Evolutionary conservation across 208 protist genomes (phyloP).

Genomic region (Trypanosoma cruzi): DNA sequence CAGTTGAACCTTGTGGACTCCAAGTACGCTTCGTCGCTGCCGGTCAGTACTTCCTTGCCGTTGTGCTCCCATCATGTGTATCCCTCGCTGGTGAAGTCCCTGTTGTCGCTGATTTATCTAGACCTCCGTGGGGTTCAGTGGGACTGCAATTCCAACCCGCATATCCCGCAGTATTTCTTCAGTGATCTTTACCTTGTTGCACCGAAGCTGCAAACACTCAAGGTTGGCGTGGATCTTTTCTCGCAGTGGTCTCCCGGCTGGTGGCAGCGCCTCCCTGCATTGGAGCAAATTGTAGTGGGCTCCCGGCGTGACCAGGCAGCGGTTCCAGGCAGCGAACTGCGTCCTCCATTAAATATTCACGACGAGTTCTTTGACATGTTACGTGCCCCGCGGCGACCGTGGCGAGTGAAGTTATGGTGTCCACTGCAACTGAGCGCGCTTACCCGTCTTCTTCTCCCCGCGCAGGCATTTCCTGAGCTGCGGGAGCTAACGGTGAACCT

Average conservation of each 20-base stretch:
- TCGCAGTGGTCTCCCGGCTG: constrained; percentile 66
- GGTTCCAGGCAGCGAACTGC: background rate
- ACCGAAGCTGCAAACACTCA: constrained; percentile 54
- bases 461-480: constrained; percentile 37
- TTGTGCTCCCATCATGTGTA: constrained; percentile 27
- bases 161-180: constrained; percentile 49
- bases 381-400: constrained; percentile 29
- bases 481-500: constrained; percentile 72
- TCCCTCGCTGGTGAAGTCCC: constrained; percentile 43
- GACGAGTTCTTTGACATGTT: constrained; percentile 64
- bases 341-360: constrained; percentile 36
- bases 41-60: constrained; percentile 18
- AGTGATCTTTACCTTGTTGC: constrained; percentile 71
- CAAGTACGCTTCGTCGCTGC: constrained; percentile 30
- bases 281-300: constrained; percentile 59
- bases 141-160: constrained; percentile 20
- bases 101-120: constrained; percentile 52
- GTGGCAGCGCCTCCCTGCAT: constrained; percentile 62
- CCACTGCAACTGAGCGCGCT: constrained; percentile 37
- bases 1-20: constrained; percentile 37
- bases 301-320: constrained; percentile 41
- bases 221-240: constrained; percentile 58
- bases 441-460: constrained; percentile 40
- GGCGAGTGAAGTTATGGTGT: constrained; percentile 82
- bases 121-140: constrained; percentile 76